A percentile compares a stretch with the other conserved stretches of the same genome.
Evolutionary conservation across 2,329 filamentous ascomycete species (phyloP).

Genomic region (Pseudogymnoascus sp.): DNA sequence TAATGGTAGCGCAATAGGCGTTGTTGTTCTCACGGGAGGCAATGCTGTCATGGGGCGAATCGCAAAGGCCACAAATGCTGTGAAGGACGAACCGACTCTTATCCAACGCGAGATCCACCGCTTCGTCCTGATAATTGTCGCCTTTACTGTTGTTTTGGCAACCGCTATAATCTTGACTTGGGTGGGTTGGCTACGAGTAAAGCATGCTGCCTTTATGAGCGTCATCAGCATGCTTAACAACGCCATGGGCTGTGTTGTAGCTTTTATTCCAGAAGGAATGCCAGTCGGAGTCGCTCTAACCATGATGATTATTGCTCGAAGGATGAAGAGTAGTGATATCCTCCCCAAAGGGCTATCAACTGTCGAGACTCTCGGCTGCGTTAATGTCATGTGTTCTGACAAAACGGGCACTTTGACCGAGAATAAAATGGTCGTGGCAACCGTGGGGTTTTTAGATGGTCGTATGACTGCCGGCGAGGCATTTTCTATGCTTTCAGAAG

Average conservation of each 20-base stretch:
- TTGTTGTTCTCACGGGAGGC: constrained; percentile 79
- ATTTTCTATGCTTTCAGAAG: constrained; percentile 16
- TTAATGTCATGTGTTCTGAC: constrained; percentile 66
- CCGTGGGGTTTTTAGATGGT: constrained; percentile 19
- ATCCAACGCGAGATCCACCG: constrained; percentile 39
- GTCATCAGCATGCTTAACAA: constrained; percentile 40
- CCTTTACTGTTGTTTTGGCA: constrained; percentile 34
- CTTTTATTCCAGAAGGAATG: constrained; percentile 66
- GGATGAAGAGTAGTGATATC: constrained; percentile 68
- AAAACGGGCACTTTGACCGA: constrained; percentile 64
- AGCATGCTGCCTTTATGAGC: constrained; percentile 35
- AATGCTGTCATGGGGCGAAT: constrained; percentile 62
- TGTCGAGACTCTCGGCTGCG: constrained; percentile 64
- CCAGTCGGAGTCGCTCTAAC: constrained; percentile 61
- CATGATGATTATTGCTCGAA: constrained; percentile 65
- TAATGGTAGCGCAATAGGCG: constrained; percentile 81
- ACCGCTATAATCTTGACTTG: constrained; percentile 40
- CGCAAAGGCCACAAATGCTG: constrained; percentile 43
- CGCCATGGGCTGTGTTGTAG: constrained; percentile 48
- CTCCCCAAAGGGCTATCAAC: constrained; percentile 72
- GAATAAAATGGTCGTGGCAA: constrained; percentile 40
- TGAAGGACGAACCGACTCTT: constrained; percentile 30
- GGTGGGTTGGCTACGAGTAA: constrained; percentile 35
- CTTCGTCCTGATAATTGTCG: constrained; percentile 39
- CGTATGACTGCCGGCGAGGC: constrained; percentile 32